Evolutionary conservation across 768 basidiomycete species (phyloP), one percentile per base, ranked within the genome.

Genomic region (Suillus alpinus): DNA sequence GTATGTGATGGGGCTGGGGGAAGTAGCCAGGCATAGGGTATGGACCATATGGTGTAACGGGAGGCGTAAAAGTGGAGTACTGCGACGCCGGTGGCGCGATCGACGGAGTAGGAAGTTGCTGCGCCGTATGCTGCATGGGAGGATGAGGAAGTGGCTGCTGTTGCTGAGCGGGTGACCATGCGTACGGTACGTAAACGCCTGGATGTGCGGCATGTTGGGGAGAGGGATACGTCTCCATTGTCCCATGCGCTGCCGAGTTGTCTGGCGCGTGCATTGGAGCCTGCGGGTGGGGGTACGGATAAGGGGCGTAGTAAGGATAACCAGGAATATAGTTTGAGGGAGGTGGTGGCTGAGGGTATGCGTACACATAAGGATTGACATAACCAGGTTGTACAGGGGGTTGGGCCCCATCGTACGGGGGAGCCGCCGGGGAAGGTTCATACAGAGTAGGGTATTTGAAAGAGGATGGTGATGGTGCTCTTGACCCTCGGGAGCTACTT

Each of bases 361-460:
- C 75, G 58, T 78, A 77, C 58, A 63, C 69, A 73, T 73, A 74
- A 59, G 71, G 65, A 57, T 73, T 71, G 23, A 66, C 69, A 60
- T 72, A 76, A 43, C 70, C 70, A 10, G 69, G 29, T 46, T 71
- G 75, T 23, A 68, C 71, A 18, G 72, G 65, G 16, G 70, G 65
- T 16, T 77, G 73, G 20, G 76, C 71, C 10, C 69, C 55, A 37
- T 72, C 71, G 47, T 71, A 76, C 52, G 72, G 66, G 16, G 69
- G 49, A 49, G 70, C 62, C 34, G 69, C 62, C 18, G 71, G 68
- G 32, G 69, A 68, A 46, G 87, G 85, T 63, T 92, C 92, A 66
- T 92, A 91, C 41, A 92, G 73, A 1, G 85, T 82, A 18, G 91
- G 81, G 71, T 86, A 94, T 59, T 82, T 86, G 75, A 92, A 89